phyloP scores from a whole-genome alignment of 352 stramenopile species.

The Phytophthora vignae region DNA sequence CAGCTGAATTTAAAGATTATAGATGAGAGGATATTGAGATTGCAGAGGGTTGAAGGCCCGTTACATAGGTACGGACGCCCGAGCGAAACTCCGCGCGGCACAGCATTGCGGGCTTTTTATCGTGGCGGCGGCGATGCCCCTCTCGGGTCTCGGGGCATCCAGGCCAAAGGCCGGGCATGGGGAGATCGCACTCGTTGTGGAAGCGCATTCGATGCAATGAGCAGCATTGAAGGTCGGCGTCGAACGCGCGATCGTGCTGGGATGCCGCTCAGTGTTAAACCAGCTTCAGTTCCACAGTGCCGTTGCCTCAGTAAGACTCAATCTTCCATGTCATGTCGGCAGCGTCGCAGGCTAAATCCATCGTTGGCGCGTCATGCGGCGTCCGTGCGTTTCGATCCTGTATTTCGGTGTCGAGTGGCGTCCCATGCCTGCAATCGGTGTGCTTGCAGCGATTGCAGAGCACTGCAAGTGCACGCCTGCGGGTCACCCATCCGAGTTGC shows the following conservation, averaged over 20 bases:
- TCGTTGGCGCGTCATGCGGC: neutral
- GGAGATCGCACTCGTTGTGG: neutral
- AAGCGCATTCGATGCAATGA: neutral
- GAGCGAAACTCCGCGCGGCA: neutral
- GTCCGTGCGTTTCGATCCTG: neutral
- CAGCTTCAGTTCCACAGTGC: neutral
- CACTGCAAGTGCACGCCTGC: neutral
- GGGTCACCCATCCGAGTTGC: too few species aligned
- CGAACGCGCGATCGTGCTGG: neutral
- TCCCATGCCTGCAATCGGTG: neutral
- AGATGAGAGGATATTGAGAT: neutral
- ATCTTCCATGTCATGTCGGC: neutral
- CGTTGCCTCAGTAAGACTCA: neutral
- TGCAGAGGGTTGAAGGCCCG: conserved; percentile 20
- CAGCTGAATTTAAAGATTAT: neutral
- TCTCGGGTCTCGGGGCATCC: too few species aligned
- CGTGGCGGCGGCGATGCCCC: neutral
- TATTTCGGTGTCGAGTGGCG: neutral
- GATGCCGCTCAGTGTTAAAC: conserved; percentile 5
- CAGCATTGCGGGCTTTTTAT: conserved; percentile 18
- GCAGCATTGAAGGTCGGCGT: neutral
- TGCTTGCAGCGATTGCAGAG: neutral
- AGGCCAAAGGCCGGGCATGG: too few species aligned
- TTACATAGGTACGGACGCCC: conserved; percentile 37
- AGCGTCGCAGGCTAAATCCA: conserved; percentile 5